Conservation (phyloP, 1,284 basidiomycete genomes). For the Mycosarcoma mackinlayi region DNA sequence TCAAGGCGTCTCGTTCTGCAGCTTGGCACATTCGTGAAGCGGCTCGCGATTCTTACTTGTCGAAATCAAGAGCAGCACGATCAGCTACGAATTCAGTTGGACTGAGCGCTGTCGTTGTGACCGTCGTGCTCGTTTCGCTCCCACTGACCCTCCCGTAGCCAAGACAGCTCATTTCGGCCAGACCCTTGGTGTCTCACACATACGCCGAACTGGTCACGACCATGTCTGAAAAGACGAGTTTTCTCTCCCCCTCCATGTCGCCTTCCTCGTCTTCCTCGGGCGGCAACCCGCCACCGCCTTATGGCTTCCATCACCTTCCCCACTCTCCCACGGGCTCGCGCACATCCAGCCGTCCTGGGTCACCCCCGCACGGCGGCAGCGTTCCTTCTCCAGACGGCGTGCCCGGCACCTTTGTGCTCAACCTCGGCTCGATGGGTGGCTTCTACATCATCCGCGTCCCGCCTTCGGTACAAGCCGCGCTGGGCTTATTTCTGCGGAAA, state of each 20-base stretch:
- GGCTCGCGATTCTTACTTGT: too few relatives aligned
- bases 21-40: too few relatives aligned
- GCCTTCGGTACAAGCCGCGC: constrained; percentile 43
- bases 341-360: constrained; percentile 53
- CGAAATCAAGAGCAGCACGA: too few relatives aligned
- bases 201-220: constrained; percentile 16
- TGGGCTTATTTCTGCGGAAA: constrained; percentile 52
- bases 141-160: background rate
- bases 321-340: constrained; percentile 56
- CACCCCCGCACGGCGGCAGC: constrained; percentile 60
- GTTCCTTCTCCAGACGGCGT: constrained; percentile 46
- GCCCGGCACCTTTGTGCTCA: constrained; percentile 59
- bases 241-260: constrained; percentile 56
- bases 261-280: constrained; percentile 56
- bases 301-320: constrained; percentile 59
- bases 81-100: too few relatives aligned
- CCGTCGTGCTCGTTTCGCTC: too few relatives aligned
- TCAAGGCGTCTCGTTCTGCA: too few relatives aligned
- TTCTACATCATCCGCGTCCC: constrained; percentile 59
- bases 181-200: background rate
- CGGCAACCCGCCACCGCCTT: constrained; percentile 60
- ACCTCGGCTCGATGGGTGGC: constrained; percentile 60
- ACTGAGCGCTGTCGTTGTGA: too few relatives aligned
- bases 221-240: constrained; percentile 53
- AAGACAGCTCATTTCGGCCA: too few relatives aligned